Evolutionary conservation across 2,329 filamentous ascomycete species (phyloP).

Genomic region (Xylaria sp.): DNA sequence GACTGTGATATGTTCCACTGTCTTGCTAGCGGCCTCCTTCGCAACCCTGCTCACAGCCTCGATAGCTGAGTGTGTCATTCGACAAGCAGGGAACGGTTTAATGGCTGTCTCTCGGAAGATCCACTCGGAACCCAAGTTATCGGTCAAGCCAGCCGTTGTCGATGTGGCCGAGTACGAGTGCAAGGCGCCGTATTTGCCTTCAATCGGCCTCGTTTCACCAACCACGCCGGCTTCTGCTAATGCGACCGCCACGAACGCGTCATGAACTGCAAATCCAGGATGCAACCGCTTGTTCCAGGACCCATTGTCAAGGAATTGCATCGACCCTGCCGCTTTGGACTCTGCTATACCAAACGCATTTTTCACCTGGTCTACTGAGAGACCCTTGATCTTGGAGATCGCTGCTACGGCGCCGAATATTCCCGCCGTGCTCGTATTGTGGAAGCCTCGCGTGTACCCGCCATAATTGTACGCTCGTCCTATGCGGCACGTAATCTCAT

Average conservation of each 20-base stretch:
- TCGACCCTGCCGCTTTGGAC: constrained; percentile 38
- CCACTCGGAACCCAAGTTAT: constrained; percentile 33
- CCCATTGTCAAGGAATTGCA: constrained; percentile 42
- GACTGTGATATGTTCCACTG: constrained; percentile 29
- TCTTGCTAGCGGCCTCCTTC: constrained; percentile 7
- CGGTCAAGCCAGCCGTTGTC: constrained; percentile 23
- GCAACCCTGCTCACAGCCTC: constrained; percentile 34
- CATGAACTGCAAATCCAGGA: constrained; percentile 39
- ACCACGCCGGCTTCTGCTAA: constrained; percentile 36
- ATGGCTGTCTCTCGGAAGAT: constrained; percentile 35
- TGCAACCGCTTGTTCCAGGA: constrained; percentile 40
- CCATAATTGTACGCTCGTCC: constrained; percentile 34
- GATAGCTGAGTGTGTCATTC: constrained; percentile 40
- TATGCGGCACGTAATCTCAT: constrained; percentile 38
- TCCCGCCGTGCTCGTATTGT: constrained; percentile 38
- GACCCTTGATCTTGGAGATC: constrained; percentile 32
- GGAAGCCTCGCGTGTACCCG: constrained; percentile 37
- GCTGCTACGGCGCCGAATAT: constrained; percentile 39
- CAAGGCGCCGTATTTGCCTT: constrained; percentile 36
- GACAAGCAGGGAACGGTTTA: constrained; percentile 37
- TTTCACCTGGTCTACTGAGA: constrained; percentile 27
- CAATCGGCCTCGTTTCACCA: constrained; percentile 33
- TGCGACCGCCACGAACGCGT: constrained; percentile 36
- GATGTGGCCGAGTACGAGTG: constrained; percentile 32
- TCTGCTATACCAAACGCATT: constrained; percentile 37